Conservation (phyloP, 257 asterid genomes). For the Rauvolfia tetraphylla region DNA sequence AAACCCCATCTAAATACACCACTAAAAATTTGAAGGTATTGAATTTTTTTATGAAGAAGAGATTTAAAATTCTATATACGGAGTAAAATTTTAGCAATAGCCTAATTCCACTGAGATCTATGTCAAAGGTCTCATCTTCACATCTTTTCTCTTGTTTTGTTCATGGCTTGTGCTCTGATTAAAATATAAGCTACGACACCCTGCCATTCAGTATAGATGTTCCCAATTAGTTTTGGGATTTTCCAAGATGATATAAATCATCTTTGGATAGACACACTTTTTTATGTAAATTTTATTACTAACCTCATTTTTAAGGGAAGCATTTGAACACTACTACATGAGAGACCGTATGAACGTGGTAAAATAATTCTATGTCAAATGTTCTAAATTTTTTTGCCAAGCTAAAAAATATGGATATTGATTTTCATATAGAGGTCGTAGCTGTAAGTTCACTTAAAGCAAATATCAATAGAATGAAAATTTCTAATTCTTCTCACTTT, state of each 20-base stretch:
- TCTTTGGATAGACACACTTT: neutral
- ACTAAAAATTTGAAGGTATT: neutral
- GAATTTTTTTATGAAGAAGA: neutral
- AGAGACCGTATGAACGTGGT: neutral
- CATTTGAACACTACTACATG: neutral
- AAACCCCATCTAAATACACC: too few species aligned
- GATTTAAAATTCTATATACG: too few species aligned
- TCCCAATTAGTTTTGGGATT: neutral
- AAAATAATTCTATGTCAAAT: neutral
- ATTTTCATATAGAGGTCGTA: neutral
- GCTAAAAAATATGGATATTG: neutral
- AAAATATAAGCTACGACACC: neutral
- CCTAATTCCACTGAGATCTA: neutral
- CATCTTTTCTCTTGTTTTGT: neutral
- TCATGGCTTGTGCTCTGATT: neutral
- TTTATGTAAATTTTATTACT: neutral
- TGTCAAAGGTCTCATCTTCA: neutral
- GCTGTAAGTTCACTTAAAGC: neutral
- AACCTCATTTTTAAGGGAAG: neutral
- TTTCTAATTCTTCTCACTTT: conserved; percentile 14
- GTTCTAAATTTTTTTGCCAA: neutral
- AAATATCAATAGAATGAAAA: neutral
- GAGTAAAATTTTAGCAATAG: too few species aligned
- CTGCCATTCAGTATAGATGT: neutral
- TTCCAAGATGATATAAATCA: neutral